Conservation (phyloP, 2,329 filamentous ascomycete species). For the Colletotrichum theobromicola region DNA sequence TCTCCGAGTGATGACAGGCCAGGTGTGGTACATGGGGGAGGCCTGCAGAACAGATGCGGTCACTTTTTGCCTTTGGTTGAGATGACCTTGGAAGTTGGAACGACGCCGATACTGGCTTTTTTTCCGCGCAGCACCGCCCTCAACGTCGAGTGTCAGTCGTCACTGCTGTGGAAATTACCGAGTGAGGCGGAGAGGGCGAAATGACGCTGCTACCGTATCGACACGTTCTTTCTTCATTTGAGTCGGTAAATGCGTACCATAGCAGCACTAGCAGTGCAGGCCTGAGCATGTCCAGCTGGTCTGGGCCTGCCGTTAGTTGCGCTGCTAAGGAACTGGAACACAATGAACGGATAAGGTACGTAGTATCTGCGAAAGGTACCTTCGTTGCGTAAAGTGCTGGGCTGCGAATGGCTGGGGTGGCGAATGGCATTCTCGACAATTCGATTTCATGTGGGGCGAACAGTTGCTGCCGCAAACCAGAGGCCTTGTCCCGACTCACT, state of each 20-base stretch:
- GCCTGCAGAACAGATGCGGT: background rate
- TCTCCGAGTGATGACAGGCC: background rate
- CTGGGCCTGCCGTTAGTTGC: background rate
- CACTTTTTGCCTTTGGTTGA: background rate
- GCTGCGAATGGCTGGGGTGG: conserved; percentile 17
- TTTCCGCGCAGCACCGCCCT: conserved; percentile 3
- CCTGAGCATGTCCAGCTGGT: background rate
- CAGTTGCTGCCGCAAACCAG: background rate
- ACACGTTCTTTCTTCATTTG: background rate
- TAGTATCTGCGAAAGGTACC: too few relatives aligned
- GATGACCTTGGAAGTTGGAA: background rate
- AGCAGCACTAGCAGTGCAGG: background rate
- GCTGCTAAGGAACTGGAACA: too few relatives aligned
- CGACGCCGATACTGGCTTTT: background rate
- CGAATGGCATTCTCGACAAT: conserved; percentile 23
- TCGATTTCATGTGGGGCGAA: conserved; percentile 14
- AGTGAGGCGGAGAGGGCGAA: conserved; percentile 7
- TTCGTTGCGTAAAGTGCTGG: too few relatives aligned
- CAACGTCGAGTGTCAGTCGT: background rate
- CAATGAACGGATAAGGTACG: too few relatives aligned
- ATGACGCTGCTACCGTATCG: background rate
- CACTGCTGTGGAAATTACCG: conserved; percentile 6
- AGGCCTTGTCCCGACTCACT: background rate
- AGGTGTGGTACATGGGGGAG: background rate
- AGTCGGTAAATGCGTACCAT: background rate